Base-by-base conservation (phyloP, 257 asterid species). In the Solanum chiquidenum region DNA sequence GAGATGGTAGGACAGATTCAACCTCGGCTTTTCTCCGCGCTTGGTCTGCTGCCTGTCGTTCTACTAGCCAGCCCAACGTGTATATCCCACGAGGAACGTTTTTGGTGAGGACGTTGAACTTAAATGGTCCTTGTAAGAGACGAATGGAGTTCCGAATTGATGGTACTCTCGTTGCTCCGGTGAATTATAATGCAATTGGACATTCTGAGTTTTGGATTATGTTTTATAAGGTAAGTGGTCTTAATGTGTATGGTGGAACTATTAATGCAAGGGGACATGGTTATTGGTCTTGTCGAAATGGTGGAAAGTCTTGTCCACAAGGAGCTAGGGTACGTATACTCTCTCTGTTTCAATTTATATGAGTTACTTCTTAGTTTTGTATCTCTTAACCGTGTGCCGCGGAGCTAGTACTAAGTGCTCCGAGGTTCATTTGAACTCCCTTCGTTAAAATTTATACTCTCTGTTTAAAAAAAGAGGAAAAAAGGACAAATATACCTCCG, bases 121-220 rank as follows among this genome's bases (percentile, higher is more conserved):
- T 96, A 37, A 86, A 83, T 2, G 98, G 99, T 1, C 99, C 99
- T 20, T 95, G 98, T 85, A 86, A 87, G 86, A 94, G 75, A 86
- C 88, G 93, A 49, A 93, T 95, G 10, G 60, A 73, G 33, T 94
- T 96, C 86, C 82, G 87, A 46, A 92, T 94, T 2, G 91, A 87
- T 21, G 98, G 99, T 85, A 92, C 92, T 3, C 71, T 96, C 12
- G 95, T 94, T 9, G 96, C 98, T n/a, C 99, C 99, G 0, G 68
- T 69, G 42, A 88, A 95, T 88, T 88, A 89, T 76, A 83, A 90
- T 49, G 87, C 87, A 12, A 86, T 93, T 25, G 98, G 94, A 12
- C 90, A 90, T 87, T 92, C 96, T 10, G 90, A 89, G 33, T 93
- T 77, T 69, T 96, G 98, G 99, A 91, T 96, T 66, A 37, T 90